Evolutionary conservation across 192 early-diverging fungal genomes (phyloP), one percentile per base, ranked within the genome.

Genomic region (Allomyces macrogynus): DNA sequence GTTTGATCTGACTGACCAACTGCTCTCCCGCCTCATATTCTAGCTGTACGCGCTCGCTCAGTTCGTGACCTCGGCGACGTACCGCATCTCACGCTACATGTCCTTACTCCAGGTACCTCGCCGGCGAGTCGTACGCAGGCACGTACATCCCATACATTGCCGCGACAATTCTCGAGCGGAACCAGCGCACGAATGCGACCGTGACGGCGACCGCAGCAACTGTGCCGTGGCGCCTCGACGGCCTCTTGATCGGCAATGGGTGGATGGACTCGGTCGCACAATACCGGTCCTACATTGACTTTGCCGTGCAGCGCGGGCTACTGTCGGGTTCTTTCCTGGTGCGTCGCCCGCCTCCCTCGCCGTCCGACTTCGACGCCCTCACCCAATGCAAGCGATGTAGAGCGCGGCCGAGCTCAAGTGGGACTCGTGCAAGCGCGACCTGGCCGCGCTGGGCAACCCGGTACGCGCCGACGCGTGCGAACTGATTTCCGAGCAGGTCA

Each of bases 81-180:
- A 7, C 32, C 32, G 32, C 7, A 40, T 7, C 32, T 40, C 4
- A 40, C 32, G 0, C 32, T 40, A 2, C 32, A 40, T 40, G 32
- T 7, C 0, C 4, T 7, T 8, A 7, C 8, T 40, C 7, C 32
- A 40, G 32, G 7, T 40, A 40, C 65, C 40, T 81, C 14, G 64
- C 78, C 2, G 80, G 80, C 23, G 80, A 82, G 66, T 78, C 76
- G 64, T 82, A 65, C 71, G 80, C 80, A 16, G 80, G 80, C 10
- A 69, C 70, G 18, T 82, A 72, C 64, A 78, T 82, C 57, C 80
- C 80, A 10, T 78, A 81, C 67, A 72, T 79, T 61, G 75, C 76
- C 5, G 11, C 60, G 12, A 74, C 70, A 9, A 71, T 80, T 3
- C 60, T 80, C 60, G 68, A 65, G 10, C 24, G 57, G 9, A 70